phyloP scores from a whole-genome alignment of 768 basidiomycete genomes.

The Hypsizygus marmoreus region DNA sequence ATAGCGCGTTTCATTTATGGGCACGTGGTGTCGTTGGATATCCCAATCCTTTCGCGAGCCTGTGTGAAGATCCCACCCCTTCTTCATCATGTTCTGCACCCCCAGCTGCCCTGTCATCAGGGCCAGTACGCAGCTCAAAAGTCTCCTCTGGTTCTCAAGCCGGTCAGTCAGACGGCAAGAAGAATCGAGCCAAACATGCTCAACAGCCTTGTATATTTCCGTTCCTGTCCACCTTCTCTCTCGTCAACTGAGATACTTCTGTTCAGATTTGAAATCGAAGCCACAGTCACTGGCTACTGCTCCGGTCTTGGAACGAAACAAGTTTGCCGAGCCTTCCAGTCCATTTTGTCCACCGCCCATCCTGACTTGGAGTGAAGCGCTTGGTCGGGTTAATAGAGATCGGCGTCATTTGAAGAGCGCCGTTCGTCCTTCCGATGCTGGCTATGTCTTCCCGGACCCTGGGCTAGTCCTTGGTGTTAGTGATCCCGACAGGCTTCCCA shows the following conservation, averaged over 20 bases:
- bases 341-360: too few species aligned
- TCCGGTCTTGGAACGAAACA: too few species aligned
- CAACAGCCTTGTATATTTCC: too few species aligned
- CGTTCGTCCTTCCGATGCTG: not conserved
- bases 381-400: not conserved
- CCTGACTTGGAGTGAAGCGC: not conserved
- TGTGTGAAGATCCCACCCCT: too few species aligned
- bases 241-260: too few species aligned
- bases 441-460: not conserved
- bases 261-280: too few species aligned
- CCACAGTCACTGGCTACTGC: too few species aligned
- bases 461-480: not conserved
- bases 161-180: too few species aligned
- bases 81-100: not conserved
- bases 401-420: not conserved
- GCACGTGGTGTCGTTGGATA: not conserved
- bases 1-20: not conserved
- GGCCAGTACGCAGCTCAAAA: not conserved
- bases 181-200: too few species aligned
- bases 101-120: not conserved
- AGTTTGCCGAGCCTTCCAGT: too few species aligned
- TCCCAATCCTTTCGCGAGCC: not conserved
- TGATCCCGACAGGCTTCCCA: not conserved
- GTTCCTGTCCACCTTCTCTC: too few species aligned
- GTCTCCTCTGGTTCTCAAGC: too few species aligned